phyloP scores from a whole-genome alignment of 352 stramenopile species.

The Phytophthora rubi region DNA sequence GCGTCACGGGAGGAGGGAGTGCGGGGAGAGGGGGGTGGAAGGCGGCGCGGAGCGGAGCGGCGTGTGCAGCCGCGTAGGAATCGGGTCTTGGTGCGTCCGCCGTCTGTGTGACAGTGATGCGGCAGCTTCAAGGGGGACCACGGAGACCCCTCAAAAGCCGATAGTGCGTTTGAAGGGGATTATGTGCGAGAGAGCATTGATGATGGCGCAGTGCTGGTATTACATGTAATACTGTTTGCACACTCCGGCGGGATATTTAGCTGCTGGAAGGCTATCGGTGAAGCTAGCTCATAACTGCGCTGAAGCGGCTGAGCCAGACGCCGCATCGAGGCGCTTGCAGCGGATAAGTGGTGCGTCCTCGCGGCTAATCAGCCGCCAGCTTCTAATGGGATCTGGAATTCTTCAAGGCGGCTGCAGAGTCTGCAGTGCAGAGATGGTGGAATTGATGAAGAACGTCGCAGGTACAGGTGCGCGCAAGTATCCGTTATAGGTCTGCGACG shows the following conservation, averaged over 20 bases:
- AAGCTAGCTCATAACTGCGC: background rate
- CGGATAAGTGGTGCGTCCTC: too few relatives aligned
- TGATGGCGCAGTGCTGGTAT: too few relatives aligned
- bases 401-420: background rate
- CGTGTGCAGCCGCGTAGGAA: background rate
- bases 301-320: background rate
- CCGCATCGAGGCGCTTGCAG: too few relatives aligned
- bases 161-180: background rate
- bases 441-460: background rate
- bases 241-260: too few relatives aligned
- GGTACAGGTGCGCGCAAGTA: background rate
- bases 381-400: background rate
- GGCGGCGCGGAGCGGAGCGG: background rate
- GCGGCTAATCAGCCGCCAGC: background rate
- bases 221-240: too few relatives aligned
- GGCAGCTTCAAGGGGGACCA: slow-evolving; percentile 2
- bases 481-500: too few relatives aligned
- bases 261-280: too few relatives aligned
- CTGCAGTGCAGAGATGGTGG: background rate
- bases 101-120: background rate
- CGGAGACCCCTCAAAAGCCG: background rate
- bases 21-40: background rate
- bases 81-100: background rate
- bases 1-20: background rate
- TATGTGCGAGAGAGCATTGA: background rate